These are phyloP conservation scores for Stylonectria norvegica DNA, from an alignment of 2,329 filamentous ascomycete species.

Conservation along the genomic window DNA sequence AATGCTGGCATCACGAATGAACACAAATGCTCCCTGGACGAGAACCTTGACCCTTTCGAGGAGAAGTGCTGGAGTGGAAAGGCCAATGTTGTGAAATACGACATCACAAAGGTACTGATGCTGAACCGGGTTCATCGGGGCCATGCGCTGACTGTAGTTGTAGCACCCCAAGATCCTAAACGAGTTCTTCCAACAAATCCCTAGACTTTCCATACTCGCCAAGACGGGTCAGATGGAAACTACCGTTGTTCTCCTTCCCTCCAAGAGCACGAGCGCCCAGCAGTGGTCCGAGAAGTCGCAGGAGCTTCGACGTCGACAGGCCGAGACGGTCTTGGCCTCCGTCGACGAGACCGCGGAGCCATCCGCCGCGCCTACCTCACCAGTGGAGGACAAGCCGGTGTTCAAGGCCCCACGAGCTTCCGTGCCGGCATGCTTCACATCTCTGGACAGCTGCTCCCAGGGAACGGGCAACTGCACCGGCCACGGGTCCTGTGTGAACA, in stretches of 20 bases:
- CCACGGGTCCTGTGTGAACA: slow-evolving; percentile 73
- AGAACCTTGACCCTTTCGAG: slow-evolving; percentile 42
- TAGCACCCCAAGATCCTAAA: slow-evolving; percentile 42
- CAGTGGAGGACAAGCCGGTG: slow-evolving; percentile 30
- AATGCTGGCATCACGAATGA: slow-evolving; percentile 35
- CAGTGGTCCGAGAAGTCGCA: slow-evolving; percentile 40
- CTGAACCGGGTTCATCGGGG: too few species aligned
- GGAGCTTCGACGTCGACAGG: slow-evolving; percentile 47
- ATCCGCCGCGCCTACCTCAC: slow-evolving; percentile 24
- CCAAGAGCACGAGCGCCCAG: slow-evolving; percentile 35
- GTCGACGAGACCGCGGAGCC: slow-evolving; percentile 28
- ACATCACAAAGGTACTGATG: slow-evolving; percentile 41
- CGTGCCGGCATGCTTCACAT: slow-evolving; percentile 72
- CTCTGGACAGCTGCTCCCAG: slow-evolving; percentile 63
- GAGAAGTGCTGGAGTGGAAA: slow-evolving; percentile 44
- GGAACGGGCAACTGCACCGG: slow-evolving; percentile 77
- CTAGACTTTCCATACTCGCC: slow-evolving; percentile 44
- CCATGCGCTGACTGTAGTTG: slow-evolving; percentile 19
- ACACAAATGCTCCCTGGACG: slow-evolving; percentile 36
- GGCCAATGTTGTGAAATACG: slow-evolving; percentile 43
- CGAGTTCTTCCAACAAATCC: slow-evolving; percentile 43
- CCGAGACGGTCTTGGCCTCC: slow-evolving; percentile 45
- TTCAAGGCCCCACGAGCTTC: slow-evolving; percentile 37
- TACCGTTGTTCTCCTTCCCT: slow-evolving; percentile 53
- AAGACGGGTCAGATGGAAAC: slow-evolving; percentile 52